Evolutionary conservation across 352 stramenopile genomes (phyloP), one percentile per base, ranked within the genome.

Genomic region (Pythium utonaiense): DNA sequence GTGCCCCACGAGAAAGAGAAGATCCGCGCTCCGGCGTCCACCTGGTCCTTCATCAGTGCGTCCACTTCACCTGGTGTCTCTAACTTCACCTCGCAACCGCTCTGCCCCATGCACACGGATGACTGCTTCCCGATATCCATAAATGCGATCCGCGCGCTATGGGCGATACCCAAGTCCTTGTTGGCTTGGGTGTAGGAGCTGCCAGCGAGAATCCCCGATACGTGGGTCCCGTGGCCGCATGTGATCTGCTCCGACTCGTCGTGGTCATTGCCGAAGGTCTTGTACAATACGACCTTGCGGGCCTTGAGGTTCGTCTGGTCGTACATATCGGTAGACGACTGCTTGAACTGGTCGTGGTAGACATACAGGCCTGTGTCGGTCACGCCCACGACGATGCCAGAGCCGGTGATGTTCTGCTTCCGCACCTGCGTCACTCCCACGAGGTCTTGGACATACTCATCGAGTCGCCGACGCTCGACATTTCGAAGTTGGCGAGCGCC

Each of bases 141-240:
- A 51, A 97, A 95, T 2, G 88, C 86, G 50, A 96, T 83, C 27
- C 86, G 83, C 0, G 89, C 83, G 28, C 75, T 85, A 10, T 80
- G 86, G 9, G 88, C 89, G 40, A 91, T 91, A 22, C 88, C 88
- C 9, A 89, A 53, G 47, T 89, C 70, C 16, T 49, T 59, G 27
- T 73, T 59, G 27, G 62, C 58, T 17, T 59, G 41, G 22, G 66
- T 80, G 36, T 72, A 73, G 12, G 79, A 86, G 41, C 72, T 89
- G 9, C 89, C 89, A 0, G 78, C 83, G 3, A 92, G 58, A 21
- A 94, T 88, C 1, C 88, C 89, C 0, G 79, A 83, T 10, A 97
- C 88, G 67, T 97, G 89, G 2, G 89, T 97, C 10, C 89, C 89
- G 62, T 97, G 89, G 24, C 87, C 89, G 40, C 83, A 92, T 34